Evolutionary conservation across 2,329 filamentous ascomycete genomes (phyloP), one percentile per base, ranked within the genome.

Genomic region (Diplodia seriata): DNA sequence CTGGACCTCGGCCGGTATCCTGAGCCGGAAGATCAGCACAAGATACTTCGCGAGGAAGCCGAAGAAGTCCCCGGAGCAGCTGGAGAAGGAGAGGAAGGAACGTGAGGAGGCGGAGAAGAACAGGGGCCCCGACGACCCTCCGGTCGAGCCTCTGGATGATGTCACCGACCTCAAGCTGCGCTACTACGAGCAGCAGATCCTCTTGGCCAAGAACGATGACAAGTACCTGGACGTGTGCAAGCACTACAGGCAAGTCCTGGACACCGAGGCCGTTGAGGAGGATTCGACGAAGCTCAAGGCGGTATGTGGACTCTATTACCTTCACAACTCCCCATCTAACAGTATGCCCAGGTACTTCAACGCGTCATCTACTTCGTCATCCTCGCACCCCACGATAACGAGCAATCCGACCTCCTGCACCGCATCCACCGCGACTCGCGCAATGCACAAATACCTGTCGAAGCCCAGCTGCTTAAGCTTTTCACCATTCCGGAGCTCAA

Each of bases 221-320:
- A 97, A 97, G 81, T 99, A 99, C 76, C 88, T 99, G 40, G 94
- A 98, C 71, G 94, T 90, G 40, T 99, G 95, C 89, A 99, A 99
- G 83, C 89, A 99, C 82, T 99, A 98, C 84, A 87, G 95, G 78
- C 94, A 98, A 78, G 94, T 99, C 4, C 83, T 99, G 70, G 94
- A 99, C 78, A 99, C 96, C 0, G 93, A 97, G 79, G 92, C 94
- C 3, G 93, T 99, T 4, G 93, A 98, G 81, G 89, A 96, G 73
- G 93, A 97, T 77, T 87, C 93, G 8, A 85, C 89, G 70, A 93
- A 97, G 81, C 88, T 98, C 70, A 91, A 89, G 74, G 91, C 93
- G 6, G 93, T 96, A 88, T 76, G 18, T 64, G 23, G 4, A 50
- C 36, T 53, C 43, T 20, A 33, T 6, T n/a, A 15, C 33, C 12